Conservation (phyloP, 257 asterid species). For the Knoxia roxburghii region DNA sequence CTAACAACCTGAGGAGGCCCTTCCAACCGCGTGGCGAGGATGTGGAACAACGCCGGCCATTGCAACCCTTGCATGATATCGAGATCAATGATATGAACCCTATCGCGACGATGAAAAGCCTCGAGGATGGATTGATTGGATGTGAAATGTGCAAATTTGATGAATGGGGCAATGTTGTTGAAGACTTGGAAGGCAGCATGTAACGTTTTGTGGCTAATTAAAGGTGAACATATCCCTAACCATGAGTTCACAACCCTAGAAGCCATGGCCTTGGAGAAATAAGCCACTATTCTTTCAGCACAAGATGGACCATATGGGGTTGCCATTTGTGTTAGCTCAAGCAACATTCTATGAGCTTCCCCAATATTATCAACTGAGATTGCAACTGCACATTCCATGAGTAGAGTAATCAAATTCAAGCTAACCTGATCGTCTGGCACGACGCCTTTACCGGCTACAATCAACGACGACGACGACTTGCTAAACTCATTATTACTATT, state of each 20-base stretch:
- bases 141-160: slow-evolving; percentile 71
- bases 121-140: slow-evolving; percentile 79
- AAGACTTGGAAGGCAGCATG: slow-evolving; percentile 57
- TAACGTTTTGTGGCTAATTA: slow-evolving; percentile 31
- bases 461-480: not conserved
- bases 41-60: slow-evolving; percentile 81
- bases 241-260: slow-evolving; percentile 72
- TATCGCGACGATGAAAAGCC: slow-evolving; percentile 38
- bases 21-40: slow-evolving; percentile 59
- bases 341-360: slow-evolving; percentile 69
- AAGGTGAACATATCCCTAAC: slow-evolving; percentile 57
- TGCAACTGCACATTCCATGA: slow-evolving; percentile 74
- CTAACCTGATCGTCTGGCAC: slow-evolving; percentile 36
- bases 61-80: slow-evolving; percentile 84
- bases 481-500: not conserved
- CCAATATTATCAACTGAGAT: slow-evolving; percentile 63
- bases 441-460: not conserved
- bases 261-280: slow-evolving; percentile 67
- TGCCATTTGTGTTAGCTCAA: slow-evolving; percentile 57
- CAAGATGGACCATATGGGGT: slow-evolving; percentile 50
- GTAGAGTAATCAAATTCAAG: slow-evolving; percentile 38
- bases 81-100: slow-evolving; percentile 63
- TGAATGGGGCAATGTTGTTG: slow-evolving; percentile 58
- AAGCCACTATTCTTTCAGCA: slow-evolving; percentile 67
- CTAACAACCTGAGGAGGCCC: slow-evolving; percentile 69